A percentile compares a stretch with the other conserved stretches of the same genome.
Evolutionary conservation across 106 monocot species (phyloP).

Genomic region (Allium fistulosum): DNA sequence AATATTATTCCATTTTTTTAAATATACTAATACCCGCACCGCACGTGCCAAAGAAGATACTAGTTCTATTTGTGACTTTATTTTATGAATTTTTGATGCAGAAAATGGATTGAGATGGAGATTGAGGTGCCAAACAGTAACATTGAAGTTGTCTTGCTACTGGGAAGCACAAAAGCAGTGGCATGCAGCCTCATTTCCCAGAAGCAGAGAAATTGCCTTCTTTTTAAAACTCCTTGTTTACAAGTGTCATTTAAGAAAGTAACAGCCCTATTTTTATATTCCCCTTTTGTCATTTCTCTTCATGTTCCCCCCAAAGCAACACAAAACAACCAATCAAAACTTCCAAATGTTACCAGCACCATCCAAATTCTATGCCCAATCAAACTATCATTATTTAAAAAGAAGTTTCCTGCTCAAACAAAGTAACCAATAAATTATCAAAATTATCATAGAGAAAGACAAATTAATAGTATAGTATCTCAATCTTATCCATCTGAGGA

Average conservation of each 20-base stretch:
- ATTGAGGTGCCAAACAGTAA: neutral
- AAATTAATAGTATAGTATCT: neutral
- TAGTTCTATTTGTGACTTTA: neutral
- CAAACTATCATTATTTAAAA: neutral
- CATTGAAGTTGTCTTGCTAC: neutral
- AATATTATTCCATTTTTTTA: no score
- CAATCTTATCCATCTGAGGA: neutral
- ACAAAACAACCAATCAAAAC: neutral
- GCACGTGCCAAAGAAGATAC: no score
- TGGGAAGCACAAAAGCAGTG: neutral
- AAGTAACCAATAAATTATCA: neutral
- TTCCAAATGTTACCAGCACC: neutral
- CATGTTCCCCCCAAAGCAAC: conserved; percentile 1
- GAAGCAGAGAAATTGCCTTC: neutral
- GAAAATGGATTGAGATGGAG: no score
- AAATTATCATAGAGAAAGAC: neutral
- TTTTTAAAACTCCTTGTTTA: neutral
- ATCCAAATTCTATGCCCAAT: neutral
- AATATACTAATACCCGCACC: no score
- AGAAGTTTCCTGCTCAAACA: neutral
- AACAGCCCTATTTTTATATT: neutral
- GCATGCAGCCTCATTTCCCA: neutral
- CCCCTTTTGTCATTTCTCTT: neutral
- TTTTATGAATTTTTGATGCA: neutral
- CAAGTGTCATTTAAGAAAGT: neutral